Percentiles rank a stretch among this genome's conserved stretches.
Conservation (phyloP, 2,329 filamentous ascomycete genomes). For the Phialemoniopsis sp. region DNA sequence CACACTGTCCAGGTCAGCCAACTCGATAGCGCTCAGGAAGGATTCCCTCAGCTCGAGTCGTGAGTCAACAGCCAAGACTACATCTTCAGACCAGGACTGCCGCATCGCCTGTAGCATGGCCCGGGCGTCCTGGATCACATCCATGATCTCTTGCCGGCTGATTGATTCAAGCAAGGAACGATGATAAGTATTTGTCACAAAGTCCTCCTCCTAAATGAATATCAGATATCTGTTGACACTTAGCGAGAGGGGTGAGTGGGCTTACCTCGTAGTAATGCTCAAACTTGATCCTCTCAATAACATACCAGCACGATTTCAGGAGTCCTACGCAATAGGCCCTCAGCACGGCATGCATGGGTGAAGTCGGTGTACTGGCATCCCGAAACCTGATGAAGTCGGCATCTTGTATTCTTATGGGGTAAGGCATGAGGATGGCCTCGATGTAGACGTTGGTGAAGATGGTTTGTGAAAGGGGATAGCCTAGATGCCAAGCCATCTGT, state of each 20-base stretch:
- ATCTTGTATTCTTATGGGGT: slow-evolving; percentile 58
- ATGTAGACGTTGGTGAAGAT: slow-evolving; percentile 91
- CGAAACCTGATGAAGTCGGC: slow-evolving; percentile 54
- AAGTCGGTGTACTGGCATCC: slow-evolving; percentile 20
- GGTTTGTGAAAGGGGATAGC: slow-evolving; percentile 93
- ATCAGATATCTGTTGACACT: slow-evolving; percentile 7
- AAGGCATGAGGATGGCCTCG: slow-evolving; percentile 73
- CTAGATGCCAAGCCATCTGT: slow-evolving; percentile 93
- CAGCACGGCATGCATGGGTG: slow-evolving; percentile 59
- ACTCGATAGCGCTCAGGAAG: slow-evolving; percentile 54
- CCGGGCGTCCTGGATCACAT: slow-evolving; percentile 50
- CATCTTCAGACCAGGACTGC: slow-evolving; percentile 31
- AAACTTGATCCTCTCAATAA: slow-evolving; percentile 71
- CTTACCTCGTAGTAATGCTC: slow-evolving; percentile 89
- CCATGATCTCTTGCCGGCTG: slow-evolving; percentile 49
- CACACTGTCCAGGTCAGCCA: slow-evolving; percentile 37
- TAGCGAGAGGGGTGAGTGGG: background rate
- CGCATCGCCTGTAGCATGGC: slow-evolving; percentile 39
- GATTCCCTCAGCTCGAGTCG: slow-evolving; percentile 64
- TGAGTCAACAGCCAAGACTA: slow-evolving; percentile 52
- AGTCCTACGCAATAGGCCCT: slow-evolving; percentile 83
- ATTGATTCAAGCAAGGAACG: slow-evolving; percentile 68
- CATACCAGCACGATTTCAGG: slow-evolving; percentile 76
- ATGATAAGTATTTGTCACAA: slow-evolving; percentile 88
- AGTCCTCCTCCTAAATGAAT: slow-evolving; percentile 77